phyloP scores from a whole-genome alignment of 129 eudicot genomes.

The Glebionis coronaria region DNA sequence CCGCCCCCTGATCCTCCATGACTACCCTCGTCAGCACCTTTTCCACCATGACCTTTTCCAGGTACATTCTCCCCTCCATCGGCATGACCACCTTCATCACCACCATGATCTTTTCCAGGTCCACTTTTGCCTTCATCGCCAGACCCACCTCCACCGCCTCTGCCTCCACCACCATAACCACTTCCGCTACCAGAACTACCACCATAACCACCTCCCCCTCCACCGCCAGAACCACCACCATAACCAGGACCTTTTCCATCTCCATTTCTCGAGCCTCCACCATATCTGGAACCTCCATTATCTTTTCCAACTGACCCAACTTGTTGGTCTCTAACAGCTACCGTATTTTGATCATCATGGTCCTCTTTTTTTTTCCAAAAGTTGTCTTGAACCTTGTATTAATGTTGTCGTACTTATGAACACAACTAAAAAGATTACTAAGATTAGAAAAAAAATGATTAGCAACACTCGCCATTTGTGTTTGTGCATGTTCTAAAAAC shows the following conservation, averaged over 20 bases:
- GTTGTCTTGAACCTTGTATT: too few relatives aligned
- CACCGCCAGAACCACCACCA: too few relatives aligned
- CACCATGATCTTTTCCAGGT: too few relatives aligned
- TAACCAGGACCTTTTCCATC: too few relatives aligned
- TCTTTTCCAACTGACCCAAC: constrained; percentile 5
- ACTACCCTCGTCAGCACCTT: constrained; percentile 3
- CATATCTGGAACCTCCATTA: too few relatives aligned
- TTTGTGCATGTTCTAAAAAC: constrained; percentile 23
- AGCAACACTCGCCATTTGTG: constrained; percentile 22
- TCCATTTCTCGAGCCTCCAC: too few relatives aligned
- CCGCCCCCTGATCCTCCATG: too few relatives aligned
- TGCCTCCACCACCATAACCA: background rate
- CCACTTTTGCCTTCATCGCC: too few relatives aligned
- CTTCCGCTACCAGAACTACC: background rate
- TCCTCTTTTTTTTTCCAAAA: constrained; percentile 8
- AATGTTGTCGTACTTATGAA: too few relatives aligned
- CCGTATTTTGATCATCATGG: background rate
- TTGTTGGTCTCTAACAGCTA: constrained; percentile 1
- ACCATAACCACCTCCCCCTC: background rate
- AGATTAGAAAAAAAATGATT: constrained; percentile 12
- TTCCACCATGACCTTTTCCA: background rate
- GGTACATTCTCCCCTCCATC: background rate
- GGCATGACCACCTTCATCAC: constrained; percentile 5
- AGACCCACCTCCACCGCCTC: too few relatives aligned
- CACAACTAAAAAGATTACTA: constrained; percentile 25